Evolutionary conservation across 2,329 filamentous ascomycete genomes (phyloP).

Genomic region (Fusarium pseudoanthophilum): DNA sequence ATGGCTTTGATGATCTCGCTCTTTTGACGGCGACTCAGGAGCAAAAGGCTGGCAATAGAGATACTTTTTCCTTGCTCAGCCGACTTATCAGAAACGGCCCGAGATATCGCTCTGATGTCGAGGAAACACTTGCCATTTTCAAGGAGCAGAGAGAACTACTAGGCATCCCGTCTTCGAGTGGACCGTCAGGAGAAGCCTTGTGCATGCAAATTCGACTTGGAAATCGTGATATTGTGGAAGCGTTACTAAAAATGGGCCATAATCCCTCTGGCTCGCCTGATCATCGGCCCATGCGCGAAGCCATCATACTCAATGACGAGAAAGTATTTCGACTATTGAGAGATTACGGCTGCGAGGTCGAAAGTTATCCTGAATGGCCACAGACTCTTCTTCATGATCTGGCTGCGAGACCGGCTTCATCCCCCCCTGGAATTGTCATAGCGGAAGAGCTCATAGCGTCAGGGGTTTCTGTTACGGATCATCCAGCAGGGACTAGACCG

Average conservation of each 20-base stretch:
- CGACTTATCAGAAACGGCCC: background rate
- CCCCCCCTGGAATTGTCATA: background rate
- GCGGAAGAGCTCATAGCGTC: background rate
- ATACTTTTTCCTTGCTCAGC: background rate
- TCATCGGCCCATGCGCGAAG: background rate
- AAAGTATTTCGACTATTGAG: background rate
- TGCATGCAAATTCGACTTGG: background rate
- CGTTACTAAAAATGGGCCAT: background rate
- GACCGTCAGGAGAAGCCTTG: background rate
- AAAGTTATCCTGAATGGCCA: background rate
- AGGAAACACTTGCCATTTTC: background rate
- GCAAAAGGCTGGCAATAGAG: background rate
- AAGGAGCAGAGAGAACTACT: background rate
- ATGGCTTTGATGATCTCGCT: background rate
- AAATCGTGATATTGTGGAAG: background rate
- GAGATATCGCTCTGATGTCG: background rate
- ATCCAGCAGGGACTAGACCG: background rate
- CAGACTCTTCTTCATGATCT: background rate
- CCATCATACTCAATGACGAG: background rate
- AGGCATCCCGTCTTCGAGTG: accelerated
- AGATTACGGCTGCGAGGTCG: background rate
- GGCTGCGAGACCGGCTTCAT: background rate
- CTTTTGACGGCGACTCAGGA: background rate
- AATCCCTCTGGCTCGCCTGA: background rate
- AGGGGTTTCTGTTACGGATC: background rate